Base-by-base conservation (phyloP, 495 filamentous ascomycete species). In the Endocarpon pusillum region DNA sequence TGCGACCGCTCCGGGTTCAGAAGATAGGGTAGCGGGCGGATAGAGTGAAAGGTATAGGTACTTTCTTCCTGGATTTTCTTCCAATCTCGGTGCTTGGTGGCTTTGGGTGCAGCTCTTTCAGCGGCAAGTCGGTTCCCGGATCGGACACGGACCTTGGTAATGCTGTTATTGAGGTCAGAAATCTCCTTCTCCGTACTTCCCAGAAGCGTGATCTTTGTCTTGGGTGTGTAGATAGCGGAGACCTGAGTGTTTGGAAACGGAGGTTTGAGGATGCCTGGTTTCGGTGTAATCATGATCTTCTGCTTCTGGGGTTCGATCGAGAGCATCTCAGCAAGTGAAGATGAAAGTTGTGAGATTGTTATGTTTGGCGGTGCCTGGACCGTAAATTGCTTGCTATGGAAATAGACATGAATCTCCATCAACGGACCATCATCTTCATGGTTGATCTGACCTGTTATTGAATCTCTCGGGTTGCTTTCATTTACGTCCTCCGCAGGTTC, bases 11-110 rank as follows among this genome's bases (percentile, higher is more conserved):
- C 49, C 0, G 85, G 73, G 42, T 75, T 59, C 0, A 86, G 84
- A 0, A 97, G 77, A 57, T 92, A 73, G 0, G 70, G 53, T 1
- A 94, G 74, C 2, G 83, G 81, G 11, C 74, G 69, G 18, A 93
- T 52, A 7, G 67, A 70, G 46, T 71, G 66, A 67, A 97, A 97
- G 7, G 78, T 91, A 64, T 92, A 91, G 62, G 27, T 52, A 48
- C 45, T 73, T 66, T 22, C 8, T 37, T 47, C 40, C 42, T 44
- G 21, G 54, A 55, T 43, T 61, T 40, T 1, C 58, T 65, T 43
- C 56, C 53, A 39, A 50, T 62, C 39, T 56, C 65, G 52, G 48
- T 54, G 42, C 42, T 63, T 49, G 50, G 23, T 43, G 46, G 38
- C 52, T 41, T 26, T 39, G 34, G 26, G 51, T 44, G 33, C 47